phyloP scores from a whole-genome alignment of 495 filamentous ascomycete genomes.

The Trichoderma gamsii region DNA sequence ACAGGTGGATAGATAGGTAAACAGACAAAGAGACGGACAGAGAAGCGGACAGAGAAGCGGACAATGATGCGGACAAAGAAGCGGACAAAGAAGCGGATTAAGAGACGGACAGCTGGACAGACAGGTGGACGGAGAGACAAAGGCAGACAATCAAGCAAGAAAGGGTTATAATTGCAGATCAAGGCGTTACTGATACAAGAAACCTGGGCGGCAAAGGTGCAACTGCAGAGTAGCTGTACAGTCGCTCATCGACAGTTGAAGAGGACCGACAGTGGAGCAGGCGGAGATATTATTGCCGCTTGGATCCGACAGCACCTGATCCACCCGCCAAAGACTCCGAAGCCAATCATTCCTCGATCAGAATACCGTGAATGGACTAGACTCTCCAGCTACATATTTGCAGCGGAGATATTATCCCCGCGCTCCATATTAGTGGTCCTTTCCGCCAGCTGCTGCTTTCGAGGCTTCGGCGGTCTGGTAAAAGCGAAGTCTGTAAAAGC shows the following conservation, averaged over 20 bases:
- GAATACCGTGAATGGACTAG: background rate
- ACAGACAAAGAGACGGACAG: too few relatives aligned
- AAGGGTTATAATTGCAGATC: too few relatives aligned
- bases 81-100: background rate
- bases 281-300: slow-evolving; percentile 15
- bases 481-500: background rate
- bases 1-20: too few relatives aligned
- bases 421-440: background rate
- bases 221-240: too few relatives aligned
- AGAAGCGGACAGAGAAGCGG: too few relatives aligned
- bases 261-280: background rate
- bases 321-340: background rate
- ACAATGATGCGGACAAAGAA: too few relatives aligned
- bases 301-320: background rate
- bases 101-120: background rate
- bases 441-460: background rate
- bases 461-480: background rate
- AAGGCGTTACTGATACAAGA: too few relatives aligned
- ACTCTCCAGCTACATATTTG: background rate
- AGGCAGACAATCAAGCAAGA: too few relatives aligned
- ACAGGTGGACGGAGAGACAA: too few relatives aligned
- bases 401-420: slow-evolving; percentile 14
- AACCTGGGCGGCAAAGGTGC: too few relatives aligned
- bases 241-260: background rate
- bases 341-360: background rate